These are phyloP conservation scores for Candida adriatica DNA, from an alignment of 805 yeast genomes.

Conservation along the genomic window DNA sequence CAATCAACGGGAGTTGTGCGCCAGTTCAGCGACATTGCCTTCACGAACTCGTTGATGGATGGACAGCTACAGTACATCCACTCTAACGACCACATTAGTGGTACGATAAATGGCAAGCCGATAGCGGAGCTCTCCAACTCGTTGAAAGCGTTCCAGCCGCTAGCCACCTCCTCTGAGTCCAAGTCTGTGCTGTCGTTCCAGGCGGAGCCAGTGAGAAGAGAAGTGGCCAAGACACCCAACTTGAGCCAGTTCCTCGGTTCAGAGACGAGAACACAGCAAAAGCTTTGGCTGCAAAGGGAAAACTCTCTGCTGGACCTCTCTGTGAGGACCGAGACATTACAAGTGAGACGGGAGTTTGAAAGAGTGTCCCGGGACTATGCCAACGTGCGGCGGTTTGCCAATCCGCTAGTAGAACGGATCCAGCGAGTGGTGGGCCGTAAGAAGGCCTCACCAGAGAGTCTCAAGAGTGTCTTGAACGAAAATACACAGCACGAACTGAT, in stretches of 20 bases:
- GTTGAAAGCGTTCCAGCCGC: slow-evolving; percentile 17
- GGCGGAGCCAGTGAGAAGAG: slow-evolving; percentile 13
- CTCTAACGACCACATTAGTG: slow-evolving; percentile 24
- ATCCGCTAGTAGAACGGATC: slow-evolving; percentile 63
- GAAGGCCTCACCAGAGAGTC: too few relatives aligned
- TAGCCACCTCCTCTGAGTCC: slow-evolving; percentile 16
- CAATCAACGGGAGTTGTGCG: slow-evolving; percentile 48
- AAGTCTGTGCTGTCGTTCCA: slow-evolving; percentile 18
- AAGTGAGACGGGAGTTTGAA: slow-evolving; percentile 70
- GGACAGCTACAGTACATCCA: slow-evolving; percentile 19
- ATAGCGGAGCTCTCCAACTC: slow-evolving; percentile 17
- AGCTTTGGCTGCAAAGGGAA: slow-evolving; percentile 78
- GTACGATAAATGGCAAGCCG: slow-evolving; percentile 7
- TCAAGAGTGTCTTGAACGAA: slow-evolving; percentile 5
- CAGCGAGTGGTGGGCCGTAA: slow-evolving; percentile 35
- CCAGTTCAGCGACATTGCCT: slow-evolving; percentile 27
- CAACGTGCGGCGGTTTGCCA: slow-evolving; percentile 58
- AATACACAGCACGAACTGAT: slow-evolving; percentile 16
- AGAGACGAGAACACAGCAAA: slow-evolving; percentile 76
- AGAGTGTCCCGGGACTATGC: slow-evolving; percentile 67
- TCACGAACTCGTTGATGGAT: slow-evolving; percentile 19
- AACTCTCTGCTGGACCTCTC: slow-evolving; percentile 56
- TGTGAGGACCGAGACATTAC: slow-evolving; percentile 21
- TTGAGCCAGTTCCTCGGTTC: slow-evolving; percentile 36
- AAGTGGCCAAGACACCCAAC: slow-evolving; percentile 22